phyloP scores from a whole-genome alignment of 495 filamentous ascomycete species.

The Saxophila tyrrhenica region DNA sequence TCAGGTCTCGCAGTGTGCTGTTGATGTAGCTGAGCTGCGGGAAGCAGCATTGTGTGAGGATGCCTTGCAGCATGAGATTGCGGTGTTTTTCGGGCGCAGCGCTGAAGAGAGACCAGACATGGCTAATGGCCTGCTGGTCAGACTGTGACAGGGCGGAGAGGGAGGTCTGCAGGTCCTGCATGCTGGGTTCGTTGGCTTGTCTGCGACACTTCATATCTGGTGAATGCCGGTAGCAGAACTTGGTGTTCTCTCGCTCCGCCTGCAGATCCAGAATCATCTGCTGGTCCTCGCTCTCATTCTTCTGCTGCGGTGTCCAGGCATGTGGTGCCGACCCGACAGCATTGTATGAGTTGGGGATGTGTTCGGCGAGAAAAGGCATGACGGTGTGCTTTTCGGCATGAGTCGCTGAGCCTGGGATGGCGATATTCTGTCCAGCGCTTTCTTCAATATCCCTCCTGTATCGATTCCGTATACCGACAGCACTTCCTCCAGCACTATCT shows the following conservation, averaged over 20 bases:
- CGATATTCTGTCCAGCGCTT: slow-evolving; percentile 7
- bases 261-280: slow-evolving; percentile 5
- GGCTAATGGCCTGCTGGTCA: slow-evolving; percentile 87
- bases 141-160: slow-evolving; percentile 67
- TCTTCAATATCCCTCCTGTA: slow-evolving; percentile 12
- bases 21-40: slow-evolving; percentile 91
- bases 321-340: slow-evolving; percentile 28
- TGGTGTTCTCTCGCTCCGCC: slow-evolving; percentile 57
- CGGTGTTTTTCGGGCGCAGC: slow-evolving; percentile 88
- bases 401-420: slow-evolving; percentile 6
- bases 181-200: slow-evolving; percentile 86
- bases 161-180: slow-evolving; percentile 84
- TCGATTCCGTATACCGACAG: slow-evolving; percentile 15
- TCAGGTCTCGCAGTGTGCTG: slow-evolving; percentile 72
- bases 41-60: slow-evolving; percentile 92
- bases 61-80: slow-evolving; percentile 88
- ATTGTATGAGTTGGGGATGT: slow-evolving; percentile 76
- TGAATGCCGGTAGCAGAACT: slow-evolving; percentile 90
- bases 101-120: slow-evolving; percentile 95
- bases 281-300: slow-evolving; percentile 25
- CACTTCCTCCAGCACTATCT: slow-evolving; percentile 10
- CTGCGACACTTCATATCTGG: slow-evolving; percentile 89
- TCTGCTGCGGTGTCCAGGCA: neutral
- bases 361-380: slow-evolving; percentile 71
- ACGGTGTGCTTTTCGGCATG: slow-evolving; percentile 44